phyloP scores from a whole-genome alignment of 2,329 filamentous ascomycete genomes.

The Colletotrichum chlorophyti region DNA sequence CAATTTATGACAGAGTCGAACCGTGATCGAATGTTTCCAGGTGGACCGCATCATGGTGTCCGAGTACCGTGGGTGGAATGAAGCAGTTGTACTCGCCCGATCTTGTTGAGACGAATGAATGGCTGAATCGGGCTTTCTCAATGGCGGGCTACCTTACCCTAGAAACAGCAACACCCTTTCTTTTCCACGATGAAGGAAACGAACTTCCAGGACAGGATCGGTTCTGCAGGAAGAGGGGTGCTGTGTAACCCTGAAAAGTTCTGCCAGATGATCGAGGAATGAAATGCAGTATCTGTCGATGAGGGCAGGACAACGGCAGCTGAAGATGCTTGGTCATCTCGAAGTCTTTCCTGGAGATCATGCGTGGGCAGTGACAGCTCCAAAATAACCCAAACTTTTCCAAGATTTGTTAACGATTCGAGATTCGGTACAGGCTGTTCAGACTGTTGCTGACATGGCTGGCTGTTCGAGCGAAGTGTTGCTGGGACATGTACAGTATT shows the following conservation, averaged over 20 bases:
- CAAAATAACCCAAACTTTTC: no score
- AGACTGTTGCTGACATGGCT: no score
- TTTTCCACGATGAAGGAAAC: not conserved
- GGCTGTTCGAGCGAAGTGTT: no score
- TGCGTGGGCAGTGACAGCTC: no score
- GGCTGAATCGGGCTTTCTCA: not conserved
- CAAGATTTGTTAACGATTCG: no score
- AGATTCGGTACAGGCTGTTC: no score
- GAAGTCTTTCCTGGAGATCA: no score
- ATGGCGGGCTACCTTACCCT: not conserved
- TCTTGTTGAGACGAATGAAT: not conserved
- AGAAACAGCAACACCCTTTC: not conserved
- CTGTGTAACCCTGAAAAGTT: conserved; percentile 4
- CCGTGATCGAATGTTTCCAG: not conserved
- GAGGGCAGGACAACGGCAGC: no score
- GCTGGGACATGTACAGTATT: no score
- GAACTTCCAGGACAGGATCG: not conserved
- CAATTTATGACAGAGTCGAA: conserved; percentile 26
- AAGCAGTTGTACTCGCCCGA: no score
- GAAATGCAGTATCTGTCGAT: not conserved
- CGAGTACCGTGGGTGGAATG: not conserved
- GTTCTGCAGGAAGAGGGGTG: conserved; percentile 8
- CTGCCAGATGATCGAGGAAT: not conserved
- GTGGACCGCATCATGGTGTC: conserved; percentile 5
- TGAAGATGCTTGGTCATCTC: no score